A percentile compares a stretch with the other conserved stretches of the same genome.
These are phyloP conservation scores for Cyathus olla DNA, from an alignment of 1,284 basidiomycete genomes.

Conservation along the genomic window DNA sequence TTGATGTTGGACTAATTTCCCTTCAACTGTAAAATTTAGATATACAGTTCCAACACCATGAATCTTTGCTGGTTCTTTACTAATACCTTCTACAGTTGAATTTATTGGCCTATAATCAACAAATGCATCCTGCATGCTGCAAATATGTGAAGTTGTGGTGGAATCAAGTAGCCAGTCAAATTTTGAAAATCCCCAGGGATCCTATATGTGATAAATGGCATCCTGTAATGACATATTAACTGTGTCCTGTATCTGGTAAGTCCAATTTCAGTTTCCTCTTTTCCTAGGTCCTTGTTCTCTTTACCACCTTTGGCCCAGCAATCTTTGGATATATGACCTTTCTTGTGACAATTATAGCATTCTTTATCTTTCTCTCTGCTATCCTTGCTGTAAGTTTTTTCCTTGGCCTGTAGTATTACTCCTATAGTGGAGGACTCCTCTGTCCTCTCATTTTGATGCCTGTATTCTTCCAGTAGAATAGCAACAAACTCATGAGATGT, in stretches of 20 bases:
- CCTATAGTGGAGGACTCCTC: constrained; percentile 18
- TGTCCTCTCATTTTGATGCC: constrained; percentile 4
- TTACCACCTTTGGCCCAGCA: constrained; percentile 29
- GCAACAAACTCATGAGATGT: constrained; percentile 35
- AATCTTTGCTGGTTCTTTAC: too few relatives aligned
- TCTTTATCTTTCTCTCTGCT: constrained; percentile 4
- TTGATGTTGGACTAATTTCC: constrained; percentile 18
- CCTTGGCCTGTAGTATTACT: constrained; percentile 8
- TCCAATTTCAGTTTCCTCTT: constrained; percentile 5
- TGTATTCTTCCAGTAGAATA: constrained; percentile 33
- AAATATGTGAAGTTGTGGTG: too few relatives aligned
- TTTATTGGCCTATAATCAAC: too few relatives aligned
- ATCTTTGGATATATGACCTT: constrained; percentile 27
- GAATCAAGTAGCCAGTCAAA: constrained; percentile 29
- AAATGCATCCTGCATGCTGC: too few relatives aligned
- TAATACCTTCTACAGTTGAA: too few relatives aligned
- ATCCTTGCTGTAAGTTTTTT: background rate
- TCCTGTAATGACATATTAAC: too few relatives aligned
- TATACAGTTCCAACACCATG: constrained; percentile 13
- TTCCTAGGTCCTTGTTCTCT: constrained; percentile 25
- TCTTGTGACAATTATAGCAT: constrained; percentile 34
- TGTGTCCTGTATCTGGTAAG: constrained; percentile 14
- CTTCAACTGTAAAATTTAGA: constrained; percentile 22
- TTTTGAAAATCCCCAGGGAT: constrained; percentile 8
- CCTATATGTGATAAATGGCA: constrained; percentile 5